A percentile compares a stretch with the other conserved stretches of the same genome.
Evolutionary conservation across 257 asterid species (phyloP).

Genomic region (Solanum sejunctum): DNA sequence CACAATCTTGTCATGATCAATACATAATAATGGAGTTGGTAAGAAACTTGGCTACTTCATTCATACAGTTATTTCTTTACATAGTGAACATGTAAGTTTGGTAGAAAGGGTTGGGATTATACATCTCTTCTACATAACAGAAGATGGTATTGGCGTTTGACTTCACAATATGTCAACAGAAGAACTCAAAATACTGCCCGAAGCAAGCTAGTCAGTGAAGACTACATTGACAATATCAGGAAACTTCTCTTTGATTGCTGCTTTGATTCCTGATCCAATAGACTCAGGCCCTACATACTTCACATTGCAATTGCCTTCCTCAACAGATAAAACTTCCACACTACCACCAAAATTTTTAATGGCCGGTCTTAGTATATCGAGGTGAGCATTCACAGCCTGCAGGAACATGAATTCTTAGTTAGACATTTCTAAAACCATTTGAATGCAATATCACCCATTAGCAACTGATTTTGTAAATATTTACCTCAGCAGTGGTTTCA

Average conservation of each 20-base stretch:
- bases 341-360: conserved; percentile 81
- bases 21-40: neutral
- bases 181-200: neutral
- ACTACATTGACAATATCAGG: conserved; percentile 64
- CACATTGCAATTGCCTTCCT: conserved; percentile 52
- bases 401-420: neutral
- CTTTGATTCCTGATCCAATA: conserved; percentile 80
- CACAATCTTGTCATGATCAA: neutral
- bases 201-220: conserved; percentile 27
- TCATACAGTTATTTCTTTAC: neutral
- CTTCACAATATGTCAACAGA: neutral
- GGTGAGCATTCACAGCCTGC: conserved; percentile 79
- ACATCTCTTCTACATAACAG: neutral
- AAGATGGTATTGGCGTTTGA: neutral
- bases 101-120: neutral
- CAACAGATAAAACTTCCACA: conserved; percentile 58
- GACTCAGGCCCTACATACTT: conserved; percentile 69
- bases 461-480: neutral
- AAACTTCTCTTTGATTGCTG: conserved; percentile 89
- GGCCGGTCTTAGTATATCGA: conserved; percentile 77
- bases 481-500: conserved; percentile 55
- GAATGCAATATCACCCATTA: neutral
- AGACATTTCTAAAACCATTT: neutral
- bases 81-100: neutral
- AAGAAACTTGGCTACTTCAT: neutral